Evolutionary conservation across 2,329 filamentous ascomycete genomes (phyloP).

Genomic region (Lanzia echinophila): DNA sequence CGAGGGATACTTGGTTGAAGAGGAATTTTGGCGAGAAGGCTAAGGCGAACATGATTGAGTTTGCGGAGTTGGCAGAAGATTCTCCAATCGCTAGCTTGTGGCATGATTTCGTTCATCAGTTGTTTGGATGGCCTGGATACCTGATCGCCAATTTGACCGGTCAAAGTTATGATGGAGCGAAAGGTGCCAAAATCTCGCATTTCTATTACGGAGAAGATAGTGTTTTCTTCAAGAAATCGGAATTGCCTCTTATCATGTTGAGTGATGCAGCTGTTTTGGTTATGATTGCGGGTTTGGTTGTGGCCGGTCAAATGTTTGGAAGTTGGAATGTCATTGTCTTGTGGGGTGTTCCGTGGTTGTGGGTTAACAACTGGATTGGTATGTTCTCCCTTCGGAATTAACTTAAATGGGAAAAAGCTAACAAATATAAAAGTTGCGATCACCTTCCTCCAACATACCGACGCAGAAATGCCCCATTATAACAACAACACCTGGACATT

Average conservation of each 20-base stretch:
- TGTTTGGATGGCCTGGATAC: slow-evolving; percentile 59
- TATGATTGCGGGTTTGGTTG: slow-evolving; percentile 45
- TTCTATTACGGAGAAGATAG: slow-evolving; percentile 56
- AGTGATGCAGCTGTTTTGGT: slow-evolving; percentile 54
- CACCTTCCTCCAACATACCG: slow-evolving; percentile 69
- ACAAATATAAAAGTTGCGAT: slow-evolving; percentile 50
- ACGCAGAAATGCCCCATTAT: slow-evolving; percentile 50
- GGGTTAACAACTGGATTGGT: slow-evolving; percentile 67
- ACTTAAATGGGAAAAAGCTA: slow-evolving; percentile 15
- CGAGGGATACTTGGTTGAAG: slow-evolving; percentile 30
- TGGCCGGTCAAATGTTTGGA: slow-evolving; percentile 46
- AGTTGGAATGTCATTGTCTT: slow-evolving; percentile 49
- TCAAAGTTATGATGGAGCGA: slow-evolving; percentile 27
- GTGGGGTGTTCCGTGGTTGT: slow-evolving; percentile 59
- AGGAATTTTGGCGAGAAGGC: slow-evolving; percentile 26
- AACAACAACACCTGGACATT: slow-evolving; percentile 54
- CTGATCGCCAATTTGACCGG: slow-evolving; percentile 48
- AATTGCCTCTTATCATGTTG: slow-evolving; percentile 49
- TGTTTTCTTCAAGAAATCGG: slow-evolving; percentile 52
- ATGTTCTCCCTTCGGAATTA: slow-evolving; percentile 26
- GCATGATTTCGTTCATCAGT: slow-evolving; percentile 53
- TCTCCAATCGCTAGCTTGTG: slow-evolving; percentile 50
- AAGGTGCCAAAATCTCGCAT: slow-evolving; percentile 27
- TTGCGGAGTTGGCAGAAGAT: slow-evolving; percentile 54
- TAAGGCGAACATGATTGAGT: slow-evolving; percentile 31